Base-by-base conservation (phyloP, 164 flowering plant genomes). In the Piper betle region DNA sequence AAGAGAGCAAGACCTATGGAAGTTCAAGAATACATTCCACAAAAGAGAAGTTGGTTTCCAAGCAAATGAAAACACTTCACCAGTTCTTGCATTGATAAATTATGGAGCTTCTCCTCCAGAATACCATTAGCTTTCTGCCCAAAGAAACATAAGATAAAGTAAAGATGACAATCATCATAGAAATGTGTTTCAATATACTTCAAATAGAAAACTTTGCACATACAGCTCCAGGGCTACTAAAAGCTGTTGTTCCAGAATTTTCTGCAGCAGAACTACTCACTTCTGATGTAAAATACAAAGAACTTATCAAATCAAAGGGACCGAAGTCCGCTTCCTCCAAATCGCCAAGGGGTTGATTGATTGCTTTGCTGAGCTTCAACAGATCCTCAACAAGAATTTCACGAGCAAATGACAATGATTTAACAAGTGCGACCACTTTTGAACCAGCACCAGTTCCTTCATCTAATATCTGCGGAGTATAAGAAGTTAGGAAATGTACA, bases 1-100 rank as follows among this genome's bases (percentile, higher is more conserved):
- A 59, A 43, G 37, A 7, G 15, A 61, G 48, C 67, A 25, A 73
- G 61, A 94, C 99, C 99, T 91, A 84, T 90, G 99, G 67, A 86
- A 83, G 57, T 79, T 80, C 68, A 91, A 69, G 69, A 88, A 86
- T 39, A 66, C 69, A 67, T 74, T 88, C 99, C 99, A 94, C 46
- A 88, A 64, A 80, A 67, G 18, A 67, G 71, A 39, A 84, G 63
- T 75, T 91, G 96, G 73, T 74, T 69, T 1, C 97, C 95, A 66
- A 91, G 55, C 53, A 69, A 74, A 69, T 80, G 72, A 52, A 78
- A 83, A 52, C 74, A 65, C 52, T 70, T 63, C 60, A 71, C 42
- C 4, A 88, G 60, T 41, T 76, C 77, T 48, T 81, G 86, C 68
- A 69, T 69, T 16, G 85, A 68, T 43, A 81, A 64, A 61, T 73